Base-by-base conservation (phyloP, 73 alveolate species). In the Tetrahymena borealis region DNA sequence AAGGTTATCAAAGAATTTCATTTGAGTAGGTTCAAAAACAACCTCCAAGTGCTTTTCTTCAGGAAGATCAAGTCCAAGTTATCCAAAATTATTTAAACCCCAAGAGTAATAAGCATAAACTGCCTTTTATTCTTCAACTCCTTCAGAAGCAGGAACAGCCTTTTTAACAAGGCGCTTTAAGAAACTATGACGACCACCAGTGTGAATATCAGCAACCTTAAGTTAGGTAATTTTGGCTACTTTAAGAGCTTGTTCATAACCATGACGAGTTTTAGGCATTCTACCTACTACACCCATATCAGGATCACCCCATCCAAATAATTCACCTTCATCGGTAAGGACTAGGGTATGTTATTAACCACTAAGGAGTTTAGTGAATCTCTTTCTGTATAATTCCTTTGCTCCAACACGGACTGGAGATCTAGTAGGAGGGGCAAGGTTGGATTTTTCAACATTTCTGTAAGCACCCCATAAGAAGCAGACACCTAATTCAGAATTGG, bases 381-480 rank as follows among this genome's bases (percentile, higher is more conserved):
- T 91, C 24, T 90, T 39, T 32, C 79, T 94, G 28, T 60, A 38
- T 38, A 42, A 96, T 43, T 85, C 78, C 60, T 91, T 35, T 32
- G 41, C 90, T 11, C 79, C 94, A 18, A 90, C 94, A 38, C 94
- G 95, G 33, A 95, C 94, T 9, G 95, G 94, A 40, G 96, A 95
- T 38, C 85, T 60, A 4, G 85, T 35, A 60, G 85, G 85, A 60
- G 85, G 85, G 28, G 85, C 85, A 60, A 60, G 85, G 35, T 60
- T 60, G 2, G 85, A 32, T 35, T 60, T 60, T 18, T 95, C 85
- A 77, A 91, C 78, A 91, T 95, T 94, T 90, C 96, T 90, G 77
- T 95, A 95, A 20, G 94, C 42, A 38, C 97, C 97, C 97, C 97
- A 95, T 36, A 91, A 93, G 38, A 94, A 95, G 40, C 94, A 91